phyloP scores from a whole-genome alignment of 1,139 yeast genomes.

The Hanseniaspora uvarum region DNA sequence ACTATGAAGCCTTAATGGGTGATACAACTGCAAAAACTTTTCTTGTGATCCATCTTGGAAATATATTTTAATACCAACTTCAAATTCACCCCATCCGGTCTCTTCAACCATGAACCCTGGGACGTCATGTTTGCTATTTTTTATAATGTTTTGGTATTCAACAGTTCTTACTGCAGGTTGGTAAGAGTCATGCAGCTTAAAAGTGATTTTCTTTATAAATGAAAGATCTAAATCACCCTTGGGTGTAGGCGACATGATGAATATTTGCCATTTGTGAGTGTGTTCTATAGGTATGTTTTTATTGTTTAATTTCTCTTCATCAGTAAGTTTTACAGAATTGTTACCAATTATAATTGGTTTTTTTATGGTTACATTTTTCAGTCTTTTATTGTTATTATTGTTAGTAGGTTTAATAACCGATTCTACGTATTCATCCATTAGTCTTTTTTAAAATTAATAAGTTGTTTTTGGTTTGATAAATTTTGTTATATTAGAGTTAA shows the following conservation, averaged over 20 bases:
- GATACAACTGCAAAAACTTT: constrained; percentile 76
- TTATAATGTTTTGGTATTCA: constrained; percentile 36
- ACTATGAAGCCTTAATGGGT: constrained; percentile 85
- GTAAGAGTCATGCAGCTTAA: constrained; percentile 90
- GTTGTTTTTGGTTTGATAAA: not conserved
- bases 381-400: constrained; percentile 25
- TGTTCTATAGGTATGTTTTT: constrained; percentile 63
- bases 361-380: constrained; percentile 61
- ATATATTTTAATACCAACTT: constrained; percentile 74
- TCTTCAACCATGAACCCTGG: constrained; percentile 96
- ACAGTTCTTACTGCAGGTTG: constrained; percentile 72
- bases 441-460: too few species aligned
- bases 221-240: constrained; percentile 61
- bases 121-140: not conserved
- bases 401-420: constrained; percentile 19
- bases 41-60: constrained; percentile 81
- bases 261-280: constrained; percentile 93
- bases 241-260: constrained; percentile 63
- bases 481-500: too few species aligned
- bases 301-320: constrained; percentile 27
- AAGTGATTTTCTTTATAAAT: constrained; percentile 79
- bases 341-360: constrained; percentile 87
- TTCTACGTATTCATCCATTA: constrained; percentile 5
- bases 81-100: constrained; percentile 99
- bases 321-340: constrained; percentile 63